Base-by-base conservation (phyloP, 2,329 filamentous ascomycete genomes). In the Neofusicoccum kwambonambiense region DNA sequence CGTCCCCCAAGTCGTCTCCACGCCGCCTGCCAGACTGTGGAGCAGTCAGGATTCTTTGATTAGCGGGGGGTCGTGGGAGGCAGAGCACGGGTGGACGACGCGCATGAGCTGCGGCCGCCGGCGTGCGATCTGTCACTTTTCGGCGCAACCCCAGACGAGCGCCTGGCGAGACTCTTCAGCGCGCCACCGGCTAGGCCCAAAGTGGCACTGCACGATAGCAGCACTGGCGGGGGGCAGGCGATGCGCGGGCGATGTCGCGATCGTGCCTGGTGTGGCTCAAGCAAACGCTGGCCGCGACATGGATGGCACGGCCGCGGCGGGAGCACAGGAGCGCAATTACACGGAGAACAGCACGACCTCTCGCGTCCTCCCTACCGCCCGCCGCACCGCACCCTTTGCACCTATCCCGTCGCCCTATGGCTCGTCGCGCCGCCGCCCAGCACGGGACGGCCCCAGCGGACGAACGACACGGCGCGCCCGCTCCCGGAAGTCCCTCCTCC, bases 191-290 rank as follows among this genome's bases (percentile, higher is more conserved):
- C 63, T 50, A 61, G 57, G 41, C 63, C 39, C 22, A 19, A 45
- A 58, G 31, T n/a, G 54, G 63, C 42, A 64, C 47, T 64, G n/a
- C 52, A 64, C 63, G 63, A 64, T 64, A 52, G 52, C 51, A 51
- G n/a, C 49, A 15, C 13, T 27, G 58, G 58, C 50, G 17, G n/a
- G 47, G 60, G 3, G 17, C 35, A n/a, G 31, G 50, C 31, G 41
- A 54, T 52, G 60, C 19, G 27, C 11, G 9, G 27, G 27, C 27
- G 6, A 31, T 34, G 35, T n/a, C 34, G 31, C 27, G 42, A 52
- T 63, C 47, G 60, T 31, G 27, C 27, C n/a, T n/a, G 6, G 42
- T 44, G 42, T 44, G 42, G 42, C 42, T 17, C 42, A 44, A 44
- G n/a, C n/a, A 7, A 31, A 31, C 27, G 27, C 27, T 31, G 27